phyloP scores from a whole-genome alignment of 768 basidiomycete species.

The Phanerodontia chrysosporium region DNA sequence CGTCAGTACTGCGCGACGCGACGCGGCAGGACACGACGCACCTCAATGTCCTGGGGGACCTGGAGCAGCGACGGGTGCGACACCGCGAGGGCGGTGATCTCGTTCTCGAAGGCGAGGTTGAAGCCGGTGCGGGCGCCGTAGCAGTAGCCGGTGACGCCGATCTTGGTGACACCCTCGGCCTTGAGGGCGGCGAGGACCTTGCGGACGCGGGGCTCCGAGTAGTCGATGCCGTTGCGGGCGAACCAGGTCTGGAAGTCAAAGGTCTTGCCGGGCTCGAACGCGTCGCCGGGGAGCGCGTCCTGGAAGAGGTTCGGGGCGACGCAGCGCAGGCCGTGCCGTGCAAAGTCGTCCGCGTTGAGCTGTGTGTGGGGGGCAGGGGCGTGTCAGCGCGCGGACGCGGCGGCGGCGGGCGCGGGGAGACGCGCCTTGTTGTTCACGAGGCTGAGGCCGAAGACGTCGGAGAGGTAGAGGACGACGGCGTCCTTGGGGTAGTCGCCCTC shows the following conservation, averaged over 20 bases:
- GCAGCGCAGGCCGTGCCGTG: slow-evolving; percentile 36
- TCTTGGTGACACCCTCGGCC: slow-evolving; percentile 49
- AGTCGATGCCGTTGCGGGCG: slow-evolving; percentile 26
- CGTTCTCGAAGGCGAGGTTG: slow-evolving; percentile 55
- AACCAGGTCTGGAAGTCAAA: slow-evolving; percentile 34
- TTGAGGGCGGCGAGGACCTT: slow-evolving; percentile 55
- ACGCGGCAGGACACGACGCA: slow-evolving; percentile 17
- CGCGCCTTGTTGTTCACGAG: slow-evolving; percentile 31
- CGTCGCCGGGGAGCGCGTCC: slow-evolving; percentile 9
- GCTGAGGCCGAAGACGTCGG: slow-evolving; percentile 34
- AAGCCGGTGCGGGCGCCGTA: slow-evolving; percentile 61
- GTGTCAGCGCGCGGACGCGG: too few species aligned
- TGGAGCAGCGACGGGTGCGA: slow-evolving; percentile 63
- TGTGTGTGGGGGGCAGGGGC: background rate
- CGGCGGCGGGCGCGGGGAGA: background rate
- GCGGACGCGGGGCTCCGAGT: slow-evolving; percentile 38
- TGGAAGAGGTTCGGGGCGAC: slow-evolving; percentile 33
- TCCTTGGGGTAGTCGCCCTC: slow-evolving; percentile 34
- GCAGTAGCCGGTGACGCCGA: slow-evolving; percentile 69
- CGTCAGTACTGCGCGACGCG: background rate
- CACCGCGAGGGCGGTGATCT: slow-evolving; percentile 44
- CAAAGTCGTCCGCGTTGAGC: slow-evolving; percentile 39
- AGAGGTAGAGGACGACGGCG: slow-evolving; percentile 38
- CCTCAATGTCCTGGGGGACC: slow-evolving; percentile 59
- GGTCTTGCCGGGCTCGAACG: slow-evolving; percentile 4